Evolutionary conservation across 1,139 yeast genomes (phyloP), one percentile per base, ranked within the genome.

Genomic region (Taiozyma sp.): DNA sequence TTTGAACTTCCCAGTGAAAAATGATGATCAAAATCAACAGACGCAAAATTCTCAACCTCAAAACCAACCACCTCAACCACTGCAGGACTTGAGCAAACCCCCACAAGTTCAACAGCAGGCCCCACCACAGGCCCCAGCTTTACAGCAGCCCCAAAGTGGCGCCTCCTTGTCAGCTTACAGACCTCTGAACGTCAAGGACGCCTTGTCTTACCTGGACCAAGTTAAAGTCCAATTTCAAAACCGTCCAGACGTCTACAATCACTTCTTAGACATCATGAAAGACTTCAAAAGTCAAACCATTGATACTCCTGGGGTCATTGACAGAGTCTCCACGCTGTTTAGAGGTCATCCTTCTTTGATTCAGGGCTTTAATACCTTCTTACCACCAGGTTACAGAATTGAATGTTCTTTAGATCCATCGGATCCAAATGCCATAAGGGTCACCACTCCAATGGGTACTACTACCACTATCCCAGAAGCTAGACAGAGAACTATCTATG

Each of bases 261-360:
- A 89, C 67, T 93, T 93, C 65, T 78, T 93, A 65, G 99, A 95
- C 67, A 93, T 93, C 57, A 93, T 93, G 99, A 93, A 93, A 71
- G 99, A 95, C 66, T 95, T 95, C 74, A 93, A 95, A 73, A 87
- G 96, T 47, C 97, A 92, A 71, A 81, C 83, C 74, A 92, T 93
- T 64, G 98, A 95, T 69, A 93, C 99, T 1, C 99, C 99, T 0
- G 99, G 98, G 23, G 99, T 93, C 39, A 93, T 93, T 66, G 97
- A 91, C 65, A 78, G 99, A 52, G 99, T 93, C 0, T 90, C 97
- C 0, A 81, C 87, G 2, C 73, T 93, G 53, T 93, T 93, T 68
- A 80, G 91, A 56, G 99, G 98, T 6, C 97, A 91, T 68, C 97
- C 97, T 3, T 82, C 83, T 61, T 76, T 93, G 64, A 92, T 93